Evolutionary conservation across 2,329 filamentous ascomycete species (phyloP).

Genomic region (Leptographium lundbergii): DNA sequence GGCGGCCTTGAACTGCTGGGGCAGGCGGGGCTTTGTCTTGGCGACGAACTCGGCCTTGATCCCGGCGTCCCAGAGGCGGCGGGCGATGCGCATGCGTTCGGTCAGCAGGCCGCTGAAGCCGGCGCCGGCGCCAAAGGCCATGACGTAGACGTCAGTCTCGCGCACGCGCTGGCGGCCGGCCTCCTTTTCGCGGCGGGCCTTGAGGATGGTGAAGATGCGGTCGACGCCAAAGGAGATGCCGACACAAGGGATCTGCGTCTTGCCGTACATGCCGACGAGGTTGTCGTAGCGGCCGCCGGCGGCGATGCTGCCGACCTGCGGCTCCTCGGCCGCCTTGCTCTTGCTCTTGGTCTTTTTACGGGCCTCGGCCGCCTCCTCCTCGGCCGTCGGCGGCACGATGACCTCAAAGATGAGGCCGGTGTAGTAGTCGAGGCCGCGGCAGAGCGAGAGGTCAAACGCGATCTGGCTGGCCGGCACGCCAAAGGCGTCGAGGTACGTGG

Average conservation of each 20-base stretch:
- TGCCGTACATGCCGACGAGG: conserved; percentile 87
- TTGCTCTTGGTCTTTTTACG: conserved; percentile 14
- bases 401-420: conserved; percentile 87
- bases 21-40: conserved; percentile 84
- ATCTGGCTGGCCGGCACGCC: conserved; percentile 53
- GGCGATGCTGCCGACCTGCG: conserved; percentile 75
- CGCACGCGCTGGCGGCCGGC: conserved; percentile 42
- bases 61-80: conserved; percentile 70
- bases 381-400: conserved; percentile 19
- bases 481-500: conserved; percentile 71
- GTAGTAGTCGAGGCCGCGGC: conserved; percentile 47
- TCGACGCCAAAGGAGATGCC: conserved; percentile 92
- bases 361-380: conserved; percentile 19
- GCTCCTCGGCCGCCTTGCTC: conserved; percentile 9
- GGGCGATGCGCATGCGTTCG: conserved; percentile 72
- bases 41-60: conserved; percentile 84
- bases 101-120: conserved; percentile 59
- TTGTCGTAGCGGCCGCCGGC: conserved; percentile 88
- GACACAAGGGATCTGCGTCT: conserved; percentile 76
- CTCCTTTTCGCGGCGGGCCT: conserved; percentile 50
- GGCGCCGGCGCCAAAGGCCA: conserved; percentile 74
- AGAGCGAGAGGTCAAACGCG: conserved; percentile 82
- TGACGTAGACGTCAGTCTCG: conserved; percentile 83
- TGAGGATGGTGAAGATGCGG: conserved; percentile 86
- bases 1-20: conserved; percentile 81